Evolutionary conservation across 169 alveolate species (phyloP), one percentile per base, ranked within the genome.

Genomic region (Toxoplasma gondii): DNA sequence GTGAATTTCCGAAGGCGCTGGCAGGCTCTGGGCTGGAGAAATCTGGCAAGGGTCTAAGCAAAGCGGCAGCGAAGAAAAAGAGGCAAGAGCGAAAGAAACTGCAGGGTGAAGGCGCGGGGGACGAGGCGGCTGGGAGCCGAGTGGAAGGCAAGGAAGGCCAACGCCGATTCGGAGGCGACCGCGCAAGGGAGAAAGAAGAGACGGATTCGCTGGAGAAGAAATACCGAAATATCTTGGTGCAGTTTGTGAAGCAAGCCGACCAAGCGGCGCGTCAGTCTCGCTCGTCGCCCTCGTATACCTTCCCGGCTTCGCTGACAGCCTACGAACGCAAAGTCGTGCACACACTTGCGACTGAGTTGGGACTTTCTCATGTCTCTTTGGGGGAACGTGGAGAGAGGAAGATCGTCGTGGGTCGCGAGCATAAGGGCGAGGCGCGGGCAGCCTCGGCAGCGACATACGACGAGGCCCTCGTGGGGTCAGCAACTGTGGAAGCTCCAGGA

Each of bases 301-400:
- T 74, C 34, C 81, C 88, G 12, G 34, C 91, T 36, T 45, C 94
- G 16, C 64, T 80, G 54, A n/a, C 94, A 12, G 58, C 94, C 10
- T 70, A 44, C 44, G 80, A 70, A 53, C 80, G 94, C 45, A 49
- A 27, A 24, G 5, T 80, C 10, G 67, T 91, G 34, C 90, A 78
- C 31, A 34, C 29, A 54, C 69, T 91, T 31, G 93, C 93, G n/a
- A 78, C 5, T 10, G 93, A 90, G 43, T 88, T 91, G 39, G 90
- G 64, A 0, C 80, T 91, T 39, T n/a, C 24, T 67, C 90, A 90
- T 74, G 36, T 31, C 27, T 70, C 88, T 1, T 29, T 16, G 45
- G 88, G 88, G 29, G 88, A 67, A 53, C 74, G 74, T 12, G 74
- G 7, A 17, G 93, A 90, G 88, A 12, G 93, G 74, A 2, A 19